Evolutionary conservation across 306 rosid genomes (phyloP), one percentile per base, ranked within the genome.

Genomic region (Macrotyloma uniflorum): DNA sequence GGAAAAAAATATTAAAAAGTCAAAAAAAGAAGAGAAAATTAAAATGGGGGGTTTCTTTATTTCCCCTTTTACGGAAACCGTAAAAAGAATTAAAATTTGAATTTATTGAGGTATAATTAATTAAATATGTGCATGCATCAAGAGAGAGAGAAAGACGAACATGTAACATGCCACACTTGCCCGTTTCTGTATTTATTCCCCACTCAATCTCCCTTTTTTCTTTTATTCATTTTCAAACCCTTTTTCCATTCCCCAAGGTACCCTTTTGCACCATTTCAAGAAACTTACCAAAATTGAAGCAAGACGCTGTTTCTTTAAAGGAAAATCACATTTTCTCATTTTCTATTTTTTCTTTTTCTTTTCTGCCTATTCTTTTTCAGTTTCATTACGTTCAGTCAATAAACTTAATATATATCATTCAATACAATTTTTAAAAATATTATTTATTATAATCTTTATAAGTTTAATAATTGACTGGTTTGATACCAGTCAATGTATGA

Each of bases 141-240:
- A 77, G 85, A 75, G 84, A 74, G 84, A 74, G 73, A 64, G 74
- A 61, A 61, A 33, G 67, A 86, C 79, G 76, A 85, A 79, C 79
- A 88, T 89, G 91, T 91, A 90, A 87, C 93, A 90, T 87, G 97
- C 95, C 83, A 79, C 70, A 38, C 77, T 84, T 82, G 85, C 90
- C 91, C 89, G 89, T 93, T 91, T 91, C 89, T 75, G 80, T 80
- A 83, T 85, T 89, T 87, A 88, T 80, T 91, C 49, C 85, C 83
- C 81, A 45, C 72, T 78, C 66, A 55, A 20, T 71, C 80, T 75
- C 64, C 24, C 50, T 59, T 68, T 59, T 68, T 24, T 43, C 14
- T 43, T 45, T 68, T 24, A 4, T 33, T 51, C 43, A 19, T 38
- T 45, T 74, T 77, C 70, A 64, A 58, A 23, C 72, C 72, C 49